phyloP scores from a whole-genome alignment of 345 rosid genomes.

The Euphorbia pulcherrima region DNA sequence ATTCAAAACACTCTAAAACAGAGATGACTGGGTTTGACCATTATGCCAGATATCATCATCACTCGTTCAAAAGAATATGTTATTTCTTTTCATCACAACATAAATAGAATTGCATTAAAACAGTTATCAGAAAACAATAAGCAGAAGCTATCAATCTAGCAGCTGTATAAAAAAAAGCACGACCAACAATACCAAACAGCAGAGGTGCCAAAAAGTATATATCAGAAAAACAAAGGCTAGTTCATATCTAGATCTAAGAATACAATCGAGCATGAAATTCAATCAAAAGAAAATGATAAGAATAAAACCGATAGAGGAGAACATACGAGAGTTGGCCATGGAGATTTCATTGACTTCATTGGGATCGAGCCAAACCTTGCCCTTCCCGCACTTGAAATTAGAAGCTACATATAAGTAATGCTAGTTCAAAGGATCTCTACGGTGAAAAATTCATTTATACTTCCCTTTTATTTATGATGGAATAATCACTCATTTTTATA shows the following conservation, averaged over 20 bases:
- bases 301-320: not conserved
- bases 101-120: not conserved
- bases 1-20: too few relatives aligned
- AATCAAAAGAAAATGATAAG: not conserved
- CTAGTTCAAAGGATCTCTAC: too few relatives aligned
- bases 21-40: too few relatives aligned
- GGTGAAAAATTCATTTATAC: too few relatives aligned
- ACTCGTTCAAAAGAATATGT: too few relatives aligned
- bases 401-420: too few relatives aligned
- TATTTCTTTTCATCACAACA: too few relatives aligned
- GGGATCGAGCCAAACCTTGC: constrained; percentile 72
- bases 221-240: not conserved
- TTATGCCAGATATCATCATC: too few relatives aligned
- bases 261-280: not conserved
- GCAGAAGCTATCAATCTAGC: not conserved
- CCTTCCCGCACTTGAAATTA: constrained; percentile 66
- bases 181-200: not conserved
- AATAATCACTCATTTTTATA: too few relatives aligned
- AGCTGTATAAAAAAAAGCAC: not conserved
- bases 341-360: constrained; percentile 60
- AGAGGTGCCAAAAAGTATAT: not conserved
- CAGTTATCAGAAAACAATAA: not conserved
- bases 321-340: constrained; percentile 72
- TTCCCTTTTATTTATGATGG: too few relatives aligned
- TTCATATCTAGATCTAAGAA: not conserved